Evolutionary conservation across 129 eudicot genomes (phyloP), one percentile per base, ranked within the genome.

Genomic region (Flaveria ramosissima): DNA sequence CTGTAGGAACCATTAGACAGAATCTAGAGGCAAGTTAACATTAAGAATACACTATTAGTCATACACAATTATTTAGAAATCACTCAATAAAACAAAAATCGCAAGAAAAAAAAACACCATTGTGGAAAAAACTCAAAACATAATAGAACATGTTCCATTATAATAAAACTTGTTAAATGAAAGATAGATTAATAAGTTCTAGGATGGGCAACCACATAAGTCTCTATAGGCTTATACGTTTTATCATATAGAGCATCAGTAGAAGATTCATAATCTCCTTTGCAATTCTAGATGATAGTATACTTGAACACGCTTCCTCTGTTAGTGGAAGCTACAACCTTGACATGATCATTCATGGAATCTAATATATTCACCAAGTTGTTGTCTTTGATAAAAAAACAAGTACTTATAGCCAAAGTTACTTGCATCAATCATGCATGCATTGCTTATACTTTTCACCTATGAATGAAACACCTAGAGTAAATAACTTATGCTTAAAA

Each of bases 141-240:
- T 14, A 26, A 26, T 0, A 11, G 2, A 26, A 27, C 39, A 26
- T n/a, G 30, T 12, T 24, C 36, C 36, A 30, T 30, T 27, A 26
- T 14, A 26, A 26, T 1, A 11, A 1, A 26, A 27, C 39, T 13
- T n/a, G 30, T 12, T 24, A 36, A 17, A 24, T 61, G 2, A 7
- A 61, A 47, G 73, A 46, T 46, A 13, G 9, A 23, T 71, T 32
- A 71, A 10, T 71, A 71, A 9, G 47, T 50, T 71, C n/a, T 63
- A 52, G 64, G 75, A 51, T 71, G 75, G 1, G 64, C 75, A 15
- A 24, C 46, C 15, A 36, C 75, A n/a, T 70, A 70, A 13, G 59
- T 55, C 61, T 70, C 74, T 0, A 71, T 26, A 51, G 75, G 63
- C 45, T 71, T 51, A 23, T 71, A 71, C 5, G 46, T 71, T 48